phyloP scores from a whole-genome alignment of 805 yeast species.

The Metschnikowia arizonensis region DNA sequence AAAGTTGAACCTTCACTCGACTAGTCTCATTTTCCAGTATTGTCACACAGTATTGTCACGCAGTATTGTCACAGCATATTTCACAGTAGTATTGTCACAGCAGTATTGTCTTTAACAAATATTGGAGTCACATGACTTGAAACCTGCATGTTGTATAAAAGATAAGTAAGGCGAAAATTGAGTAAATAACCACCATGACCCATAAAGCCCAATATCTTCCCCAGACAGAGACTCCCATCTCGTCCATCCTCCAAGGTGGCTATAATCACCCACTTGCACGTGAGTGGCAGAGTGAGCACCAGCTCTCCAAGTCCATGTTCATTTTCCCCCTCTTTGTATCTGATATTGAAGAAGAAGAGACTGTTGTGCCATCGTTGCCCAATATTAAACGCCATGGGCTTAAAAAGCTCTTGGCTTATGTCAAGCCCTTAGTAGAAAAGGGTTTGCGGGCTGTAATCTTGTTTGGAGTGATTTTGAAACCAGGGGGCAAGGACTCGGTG shows the following conservation, averaged over 20 bases:
- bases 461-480: conserved; percentile 84
- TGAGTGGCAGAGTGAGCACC: conserved; percentile 88
- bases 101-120: no score
- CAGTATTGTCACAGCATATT: no score
- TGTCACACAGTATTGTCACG: no score
- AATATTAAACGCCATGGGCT: conserved; percentile 85
- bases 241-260: conserved; percentile 87
- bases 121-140: no score
- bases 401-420: conserved; percentile 70
- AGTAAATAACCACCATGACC: conserved; percentile 32
- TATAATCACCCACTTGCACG: conserved; percentile 86
- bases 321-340: conserved; percentile 88
- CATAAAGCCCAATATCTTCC: conserved; percentile 72
- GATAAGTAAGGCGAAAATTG: neutral
- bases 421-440: conserved; percentile 63
- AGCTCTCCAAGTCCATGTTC: conserved; percentile 80
- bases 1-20: no score
- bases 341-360: conserved; percentile 77
- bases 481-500: conserved; percentile 68
- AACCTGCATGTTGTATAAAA: neutral
- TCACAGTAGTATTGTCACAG: no score
- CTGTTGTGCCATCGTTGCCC: conserved; percentile 72
- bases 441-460: conserved; percentile 84
- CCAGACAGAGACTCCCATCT: conserved; percentile 50
- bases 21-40: no score